Percentiles rank a stretch among this genome's conserved stretches.
These are phyloP conservation scores for Cryptococcus sp. DNA, from an alignment of 1,284 basidiomycete genomes.

Conservation along the genomic window DNA sequence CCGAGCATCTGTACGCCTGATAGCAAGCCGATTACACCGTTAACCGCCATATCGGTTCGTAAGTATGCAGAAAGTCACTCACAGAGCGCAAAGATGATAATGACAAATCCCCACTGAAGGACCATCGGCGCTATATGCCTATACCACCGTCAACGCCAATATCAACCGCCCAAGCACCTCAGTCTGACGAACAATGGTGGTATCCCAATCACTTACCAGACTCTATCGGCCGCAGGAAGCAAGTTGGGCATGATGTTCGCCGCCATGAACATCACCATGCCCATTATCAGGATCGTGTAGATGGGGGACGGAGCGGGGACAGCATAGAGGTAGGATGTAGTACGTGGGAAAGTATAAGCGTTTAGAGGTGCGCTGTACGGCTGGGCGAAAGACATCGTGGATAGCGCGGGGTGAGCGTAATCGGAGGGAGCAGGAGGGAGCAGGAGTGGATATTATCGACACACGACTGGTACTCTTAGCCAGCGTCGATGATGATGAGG, in stretches of 20 bases:
- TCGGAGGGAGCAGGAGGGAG: too few species aligned
- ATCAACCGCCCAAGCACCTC: not conserved
- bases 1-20: conserved; percentile 36
- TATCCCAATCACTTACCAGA: conserved; percentile 26
- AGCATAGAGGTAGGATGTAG: conserved; percentile 5
- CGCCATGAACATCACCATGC: conserved; percentile 41
- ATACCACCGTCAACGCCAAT: not conserved
- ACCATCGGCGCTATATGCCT: conserved; percentile 35
- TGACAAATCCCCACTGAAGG: conserved; percentile 37
- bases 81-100: conserved; percentile 38
- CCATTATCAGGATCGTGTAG: conserved; percentile 37
- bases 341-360: conserved; percentile 6
- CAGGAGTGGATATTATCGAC: too few species aligned
- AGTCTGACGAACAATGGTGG: not conserved
- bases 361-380: not conserved
- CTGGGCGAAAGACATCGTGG: conserved; percentile 9
- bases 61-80: not conserved
- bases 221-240: conserved; percentile 26
- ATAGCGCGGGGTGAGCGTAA: too few species aligned
- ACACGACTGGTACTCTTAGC: too few species aligned
- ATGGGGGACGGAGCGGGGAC: conserved; percentile 25
- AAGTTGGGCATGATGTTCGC: conserved; percentile 36
- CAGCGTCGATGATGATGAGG: too few species aligned
- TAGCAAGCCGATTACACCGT: too few species aligned
- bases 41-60: not conserved